Evolutionary conservation across 2,329 filamentous ascomycete species (phyloP).

Genomic region (Calonectria hongkongensis): DNA sequence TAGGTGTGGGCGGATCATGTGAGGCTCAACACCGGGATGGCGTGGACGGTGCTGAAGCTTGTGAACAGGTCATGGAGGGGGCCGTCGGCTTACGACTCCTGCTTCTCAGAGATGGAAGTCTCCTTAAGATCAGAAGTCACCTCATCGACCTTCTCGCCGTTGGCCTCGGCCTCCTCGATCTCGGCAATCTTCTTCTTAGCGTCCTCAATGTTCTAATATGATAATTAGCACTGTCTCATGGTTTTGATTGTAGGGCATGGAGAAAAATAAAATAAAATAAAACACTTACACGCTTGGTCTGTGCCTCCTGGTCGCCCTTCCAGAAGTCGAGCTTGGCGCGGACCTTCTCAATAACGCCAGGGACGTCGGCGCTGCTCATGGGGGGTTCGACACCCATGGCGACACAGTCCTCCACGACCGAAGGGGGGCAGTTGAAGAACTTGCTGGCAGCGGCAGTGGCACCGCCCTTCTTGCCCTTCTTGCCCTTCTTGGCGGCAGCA

Average conservation of each 20-base stretch:
- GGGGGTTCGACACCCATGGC: conserved; percentile 92
- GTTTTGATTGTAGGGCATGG: conserved; percentile 44
- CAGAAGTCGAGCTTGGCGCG: conserved; percentile 93
- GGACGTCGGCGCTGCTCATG: conserved; percentile 88
- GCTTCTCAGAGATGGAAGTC: conserved; percentile 71
- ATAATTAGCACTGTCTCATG: conserved; percentile 54
- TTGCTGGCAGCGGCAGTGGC: conserved; percentile 70
- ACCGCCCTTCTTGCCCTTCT: conserved; percentile 83
- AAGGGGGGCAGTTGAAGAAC: conserved; percentile 89
- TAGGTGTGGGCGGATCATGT: conserved; percentile 28
- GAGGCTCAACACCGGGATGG: conserved; percentile 32
- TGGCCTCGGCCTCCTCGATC: conserved; percentile 78
- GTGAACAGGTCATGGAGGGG: conserved; percentile 1
- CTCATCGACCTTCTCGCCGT: conserved; percentile 73
- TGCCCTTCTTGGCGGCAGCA: conserved; percentile 87
- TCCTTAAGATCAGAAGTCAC: conserved; percentile 72
- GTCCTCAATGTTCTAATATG: conserved; percentile 90
- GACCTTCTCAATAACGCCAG: conserved; percentile 88
- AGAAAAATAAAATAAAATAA: conserved; percentile 43
- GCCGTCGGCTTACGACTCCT: conserved; percentile 63
- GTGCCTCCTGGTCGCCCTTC: conserved; percentile 91
- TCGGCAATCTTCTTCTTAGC: conserved; percentile 96
- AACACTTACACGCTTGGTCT: conserved; percentile 88
- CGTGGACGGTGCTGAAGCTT: conserved; percentile 24
- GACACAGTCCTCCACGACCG: conserved; percentile 92